Evolutionary conservation across 2,329 filamentous ascomycete genomes (phyloP), one percentile per base, ranked within the genome.

Genomic region (Fusarium sp.): DNA sequence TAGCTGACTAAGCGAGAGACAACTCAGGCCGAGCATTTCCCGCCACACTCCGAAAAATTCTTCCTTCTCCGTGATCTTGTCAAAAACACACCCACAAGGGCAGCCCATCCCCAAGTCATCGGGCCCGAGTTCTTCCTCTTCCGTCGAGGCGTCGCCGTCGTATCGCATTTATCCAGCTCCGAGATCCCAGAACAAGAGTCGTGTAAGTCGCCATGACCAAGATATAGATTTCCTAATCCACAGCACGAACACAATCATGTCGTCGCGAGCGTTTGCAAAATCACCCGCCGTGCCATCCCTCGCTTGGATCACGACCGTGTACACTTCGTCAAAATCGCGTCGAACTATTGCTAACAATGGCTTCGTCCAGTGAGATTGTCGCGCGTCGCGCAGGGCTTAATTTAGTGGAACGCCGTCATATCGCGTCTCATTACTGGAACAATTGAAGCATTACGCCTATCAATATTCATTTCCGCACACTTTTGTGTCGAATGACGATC

Each of bases 81-180:
- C 73, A 78, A 79, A 70, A 80, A 80, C 77, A 79, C 76, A 73
- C 78, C 78, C 75, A 77, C 74, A 73, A 74, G 69, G 67, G 57
- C 67, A 75, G 73, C 64, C 79, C 77, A 59, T 63, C 63, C 56
- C 56, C 71, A 71, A 71, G 73, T 76, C 74, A 62, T 76, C 74
- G 74, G 74, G 69, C 77, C 78, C 79, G 81, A 83, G 82, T 84
- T 84, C 82, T 84, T 84, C 83, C 82, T 83, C 78, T 81, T 84
- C 83, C 83, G 83, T 82, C 79, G 76, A 79, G 73, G 74, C 73
- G 73, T 75, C 56, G 64, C 76, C 72, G 80, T 78, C 77, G 80
- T 80, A 78, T 82, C 80, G 80, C 81, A 82, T 82, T 82, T 82
- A 82, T 81, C 80, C 80, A 81, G 80, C 72, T 81, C 81, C 81